phyloP scores from a whole-genome alignment of 2,329 filamentous ascomycete genomes.

The Bipolaris cookei region DNA sequence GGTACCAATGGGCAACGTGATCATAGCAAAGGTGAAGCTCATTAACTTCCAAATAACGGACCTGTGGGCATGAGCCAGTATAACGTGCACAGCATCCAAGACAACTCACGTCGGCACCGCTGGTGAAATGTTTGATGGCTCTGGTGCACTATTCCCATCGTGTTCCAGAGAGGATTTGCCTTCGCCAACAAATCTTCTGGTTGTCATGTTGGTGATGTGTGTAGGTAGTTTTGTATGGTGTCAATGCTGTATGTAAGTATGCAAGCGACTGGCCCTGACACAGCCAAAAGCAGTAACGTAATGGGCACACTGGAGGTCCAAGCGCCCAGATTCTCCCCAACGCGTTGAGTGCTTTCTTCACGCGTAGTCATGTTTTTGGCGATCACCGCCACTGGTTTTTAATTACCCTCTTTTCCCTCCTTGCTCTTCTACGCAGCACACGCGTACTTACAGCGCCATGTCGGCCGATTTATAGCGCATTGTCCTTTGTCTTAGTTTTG shows the following conservation, averaged over 20 bases:
- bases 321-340: slow-evolving; percentile 17
- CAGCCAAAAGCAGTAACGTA: slow-evolving; percentile 24
- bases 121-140: slow-evolving; percentile 76
- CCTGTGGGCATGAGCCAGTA: slow-evolving; percentile 52
- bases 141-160: slow-evolving; percentile 33
- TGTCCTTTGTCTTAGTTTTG: slow-evolving; percentile 21
- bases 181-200: slow-evolving; percentile 67
- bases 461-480: slow-evolving; percentile 20
- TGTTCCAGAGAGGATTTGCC: slow-evolving; percentile 69
- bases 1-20: slow-evolving; percentile 81
- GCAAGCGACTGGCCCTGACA: slow-evolving; percentile 3
- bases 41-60: slow-evolving; percentile 90
- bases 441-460: slow-evolving; percentile 11
- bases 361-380: slow-evolving; percentile 21
- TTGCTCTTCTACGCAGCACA: background rate
- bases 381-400: slow-evolving; percentile 17
- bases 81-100: background rate
- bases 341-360: slow-evolving; percentile 16
- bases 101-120: slow-evolving; percentile 77
- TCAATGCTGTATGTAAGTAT: slow-evolving; percentile 5
- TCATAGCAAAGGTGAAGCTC: slow-evolving; percentile 89
- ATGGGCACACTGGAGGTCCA: slow-evolving; percentile 19
- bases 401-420: slow-evolving; percentile 7
- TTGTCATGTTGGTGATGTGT: slow-evolving; percentile 63
- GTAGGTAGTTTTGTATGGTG: background rate